Evolutionary conservation across 768 basidiomycete genomes (phyloP).

Genomic region (Pulveroboletus sp.): DNA sequence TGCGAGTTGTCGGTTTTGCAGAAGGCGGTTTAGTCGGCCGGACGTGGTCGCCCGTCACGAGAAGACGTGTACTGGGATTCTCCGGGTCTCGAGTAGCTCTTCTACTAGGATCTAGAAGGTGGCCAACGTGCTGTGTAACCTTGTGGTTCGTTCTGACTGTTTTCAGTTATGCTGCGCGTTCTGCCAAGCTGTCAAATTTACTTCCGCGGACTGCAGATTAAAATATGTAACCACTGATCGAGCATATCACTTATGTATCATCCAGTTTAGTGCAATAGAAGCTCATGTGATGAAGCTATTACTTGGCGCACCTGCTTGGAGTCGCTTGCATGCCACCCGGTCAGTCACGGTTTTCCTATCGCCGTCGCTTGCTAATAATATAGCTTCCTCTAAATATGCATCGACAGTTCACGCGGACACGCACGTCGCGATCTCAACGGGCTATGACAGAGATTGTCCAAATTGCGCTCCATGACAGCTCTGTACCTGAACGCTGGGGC

Average conservation of each 20-base stretch:
- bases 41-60: conserved; percentile 28
- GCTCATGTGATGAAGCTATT: background rate
- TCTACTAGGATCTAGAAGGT: background rate
- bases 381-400: background rate
- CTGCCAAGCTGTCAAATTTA: background rate
- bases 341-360: background rate
- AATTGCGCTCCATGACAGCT: conserved; percentile 4
- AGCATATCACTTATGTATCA: conserved; percentile 9
- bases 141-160: background rate
- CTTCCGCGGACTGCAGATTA: conserved; percentile 1
- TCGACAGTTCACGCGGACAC: background rate
- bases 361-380: background rate
- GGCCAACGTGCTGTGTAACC: background rate
- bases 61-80: conserved; percentile 12
- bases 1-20: conserved; percentile 21
- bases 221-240: conserved; percentile 8
- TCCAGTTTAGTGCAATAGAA: conserved; percentile 4
- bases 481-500: background rate
- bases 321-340: background rate
- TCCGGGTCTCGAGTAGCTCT: background rate
- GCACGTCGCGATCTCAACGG: background rate
- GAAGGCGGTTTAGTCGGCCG: conserved; percentile 22
- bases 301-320: background rate
- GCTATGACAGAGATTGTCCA: background rate
- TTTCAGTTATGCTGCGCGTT: background rate